Conservation (phyloP, 2,329 filamentous ascomycete species). For the Mariannaea elegans region DNA sequence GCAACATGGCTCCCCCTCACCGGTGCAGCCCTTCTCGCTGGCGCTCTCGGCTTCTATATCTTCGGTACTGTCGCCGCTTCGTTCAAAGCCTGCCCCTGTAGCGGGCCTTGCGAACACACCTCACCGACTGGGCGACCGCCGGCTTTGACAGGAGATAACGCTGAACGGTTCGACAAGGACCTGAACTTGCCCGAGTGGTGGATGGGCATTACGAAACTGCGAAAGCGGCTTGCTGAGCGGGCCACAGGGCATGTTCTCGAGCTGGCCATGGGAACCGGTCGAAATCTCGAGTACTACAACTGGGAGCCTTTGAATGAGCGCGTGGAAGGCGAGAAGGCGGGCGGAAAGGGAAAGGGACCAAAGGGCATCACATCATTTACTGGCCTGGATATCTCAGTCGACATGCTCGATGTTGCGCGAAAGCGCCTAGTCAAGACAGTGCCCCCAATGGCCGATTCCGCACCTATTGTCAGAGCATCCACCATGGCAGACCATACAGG, state of each 20-base stretch:
- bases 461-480: slow-evolving; percentile 44
- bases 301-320: slow-evolving; percentile 56
- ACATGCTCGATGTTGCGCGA: slow-evolving; percentile 68
- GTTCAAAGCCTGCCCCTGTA: slow-evolving; percentile 39
- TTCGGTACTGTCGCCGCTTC: slow-evolving; percentile 50
- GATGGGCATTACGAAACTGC: slow-evolving; percentile 63
- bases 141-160: slow-evolving; percentile 56
- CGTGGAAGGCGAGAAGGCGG: slow-evolving; percentile 25
- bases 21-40: slow-evolving; percentile 56
- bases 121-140: slow-evolving; percentile 59
- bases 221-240: slow-evolving; percentile 56
- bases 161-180: slow-evolving; percentile 65
- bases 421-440: slow-evolving; percentile 58
- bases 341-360: slow-evolving; percentile 15
- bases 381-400: slow-evolving; percentile 67
- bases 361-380: slow-evolving; percentile 63
- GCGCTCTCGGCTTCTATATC: slow-evolving; percentile 59
- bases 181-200: slow-evolving; percentile 66
- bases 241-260: slow-evolving; percentile 68
- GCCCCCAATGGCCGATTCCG: slow-evolving; percentile 46
- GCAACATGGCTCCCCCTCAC: slow-evolving; percentile 55
- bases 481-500: slow-evolving; percentile 47
- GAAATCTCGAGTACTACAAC: slow-evolving; percentile 67
- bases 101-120: slow-evolving; percentile 44
- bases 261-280: slow-evolving; percentile 69